phyloP scores from a whole-genome alignment of 2,329 filamentous ascomycete species.

The Zymoseptoria pseudotritici region DNA sequence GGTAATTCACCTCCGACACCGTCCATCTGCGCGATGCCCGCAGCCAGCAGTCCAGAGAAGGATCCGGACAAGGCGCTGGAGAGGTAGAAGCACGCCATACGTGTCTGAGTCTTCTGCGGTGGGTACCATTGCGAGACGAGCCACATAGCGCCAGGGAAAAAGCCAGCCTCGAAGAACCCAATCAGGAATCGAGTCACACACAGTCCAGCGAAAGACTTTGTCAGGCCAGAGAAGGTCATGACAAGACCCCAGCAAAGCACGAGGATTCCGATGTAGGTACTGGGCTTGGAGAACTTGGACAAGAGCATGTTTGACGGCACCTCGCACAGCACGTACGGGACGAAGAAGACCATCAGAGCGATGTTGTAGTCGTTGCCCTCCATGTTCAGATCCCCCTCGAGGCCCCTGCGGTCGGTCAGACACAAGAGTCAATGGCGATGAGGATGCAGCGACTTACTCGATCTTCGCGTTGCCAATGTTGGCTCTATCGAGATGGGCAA shows the following conservation, averaged over 20 bases:
- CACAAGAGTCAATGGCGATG: no score
- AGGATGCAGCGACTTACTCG: constrained; percentile 23
- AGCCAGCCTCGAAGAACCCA: constrained; percentile 61
- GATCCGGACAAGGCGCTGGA: constrained; percentile 16
- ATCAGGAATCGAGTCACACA: constrained; percentile 76
- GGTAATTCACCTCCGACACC: constrained; percentile 27
- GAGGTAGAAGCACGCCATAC: constrained; percentile 17
- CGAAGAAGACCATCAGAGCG: constrained; percentile 48
- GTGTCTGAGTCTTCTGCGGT: constrained; percentile 14
- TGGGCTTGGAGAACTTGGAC: constrained; percentile 27
- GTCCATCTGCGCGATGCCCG: constrained; percentile 30
- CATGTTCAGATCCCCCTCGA: constrained; percentile 35
- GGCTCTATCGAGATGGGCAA: constrained; percentile 11
- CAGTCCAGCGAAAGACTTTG: constrained; percentile 65
- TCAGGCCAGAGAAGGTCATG: constrained; percentile 44
- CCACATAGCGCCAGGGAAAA: constrained; percentile 42
- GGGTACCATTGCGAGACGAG: constrained; percentile 21
- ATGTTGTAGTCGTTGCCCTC: constrained; percentile 42
- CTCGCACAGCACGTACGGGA: constrained; percentile 37
- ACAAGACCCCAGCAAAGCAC: constrained; percentile 17
- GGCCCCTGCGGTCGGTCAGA: not conserved
- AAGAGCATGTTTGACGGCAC: constrained; percentile 18
- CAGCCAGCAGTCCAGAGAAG: constrained; percentile 20
- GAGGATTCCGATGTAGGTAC: constrained; percentile 21
- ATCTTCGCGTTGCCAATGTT: constrained; percentile 50